Conservation (phyloP, 1,284 basidiomycete genomes). For the Stereum hirsutum region DNA sequence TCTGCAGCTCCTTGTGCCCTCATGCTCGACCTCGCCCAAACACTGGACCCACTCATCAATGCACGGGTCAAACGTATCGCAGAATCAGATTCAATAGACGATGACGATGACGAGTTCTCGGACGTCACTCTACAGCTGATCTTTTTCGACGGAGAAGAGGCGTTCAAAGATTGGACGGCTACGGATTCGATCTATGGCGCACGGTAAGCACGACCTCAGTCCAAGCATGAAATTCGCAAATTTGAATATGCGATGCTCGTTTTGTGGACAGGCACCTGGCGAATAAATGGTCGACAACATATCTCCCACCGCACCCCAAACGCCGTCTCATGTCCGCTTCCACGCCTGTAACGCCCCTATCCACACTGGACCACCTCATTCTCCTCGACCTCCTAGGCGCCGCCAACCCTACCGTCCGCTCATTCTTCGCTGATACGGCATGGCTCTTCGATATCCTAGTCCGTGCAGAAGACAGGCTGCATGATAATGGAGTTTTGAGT, state of each 20-base stretch:
- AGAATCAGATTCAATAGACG: conserved; percentile 28
- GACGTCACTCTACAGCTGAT: conserved; percentile 89
- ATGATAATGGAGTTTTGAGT: conserved; percentile 44
- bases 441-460: conserved; percentile 82
- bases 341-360: conserved; percentile 51
- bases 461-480: conserved; percentile 59
- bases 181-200: conserved; percentile 93
- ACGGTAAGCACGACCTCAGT: conserved; percentile 36
- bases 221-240: too few species aligned
- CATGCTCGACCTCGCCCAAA: conserved; percentile 83
- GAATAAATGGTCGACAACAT: conserved; percentile 69
- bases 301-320: conserved; percentile 49
- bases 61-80: conserved; percentile 49
- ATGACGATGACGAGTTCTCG: conserved; percentile 69
- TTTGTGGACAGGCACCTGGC: conserved; percentile 78
- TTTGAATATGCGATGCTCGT: too few species aligned
- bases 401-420: conserved; percentile 59
- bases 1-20: conserved; percentile 95
- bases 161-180: conserved; percentile 84
- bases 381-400: conserved; percentile 87
- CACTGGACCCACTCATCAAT: conserved; percentile 64
- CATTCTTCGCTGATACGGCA: conserved; percentile 81
- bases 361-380: conserved; percentile 81
- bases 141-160: conserved; percentile 98
- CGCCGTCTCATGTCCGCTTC: conserved; percentile 45